Evolutionary conservation across 2,329 filamentous ascomycete genomes (phyloP).

Genomic region (Chalara sp.): DNA sequence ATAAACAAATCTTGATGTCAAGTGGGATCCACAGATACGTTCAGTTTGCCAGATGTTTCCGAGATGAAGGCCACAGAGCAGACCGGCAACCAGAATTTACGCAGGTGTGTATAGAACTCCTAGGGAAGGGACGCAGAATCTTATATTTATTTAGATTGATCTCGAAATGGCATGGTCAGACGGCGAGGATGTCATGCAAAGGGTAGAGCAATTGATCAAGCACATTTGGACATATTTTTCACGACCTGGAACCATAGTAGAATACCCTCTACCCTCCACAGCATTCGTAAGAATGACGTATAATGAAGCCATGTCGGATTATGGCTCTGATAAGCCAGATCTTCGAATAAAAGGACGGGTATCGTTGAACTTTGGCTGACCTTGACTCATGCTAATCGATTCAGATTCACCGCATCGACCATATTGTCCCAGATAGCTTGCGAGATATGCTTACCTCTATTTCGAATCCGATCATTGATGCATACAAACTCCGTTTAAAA

Average conservation of each 20-base stretch:
- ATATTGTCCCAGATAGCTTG: slow-evolving; percentile 57
- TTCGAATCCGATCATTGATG: slow-evolving; percentile 64
- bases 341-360: slow-evolving; percentile 65
- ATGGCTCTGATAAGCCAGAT: slow-evolving; percentile 91
- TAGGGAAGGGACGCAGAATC: background rate
- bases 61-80: slow-evolving; percentile 86
- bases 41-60: slow-evolving; percentile 91
- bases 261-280: slow-evolving; percentile 1
- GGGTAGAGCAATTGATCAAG: slow-evolving; percentile 22
- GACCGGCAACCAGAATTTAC: slow-evolving; percentile 97
- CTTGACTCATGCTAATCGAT: slow-evolving; percentile 18
- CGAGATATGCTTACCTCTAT: slow-evolving; percentile 69
- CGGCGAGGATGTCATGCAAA: slow-evolving; percentile 61
- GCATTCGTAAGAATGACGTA: slow-evolving; percentile 51
- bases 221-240: slow-evolving; percentile 15
- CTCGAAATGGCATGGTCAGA: slow-evolving; percentile 85
- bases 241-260: slow-evolving; percentile 1
- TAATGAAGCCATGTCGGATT: slow-evolving; percentile 67
- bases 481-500: slow-evolving; percentile 58
- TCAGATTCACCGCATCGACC: slow-evolving; percentile 60
- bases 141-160: slow-evolving; percentile 56
- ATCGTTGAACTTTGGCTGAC: slow-evolving; percentile 14
- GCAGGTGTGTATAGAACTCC: slow-evolving; percentile 46
- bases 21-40: slow-evolving; percentile 77
- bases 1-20: slow-evolving; percentile 97